These are phyloP conservation scores for Leccinum fallax DNA, from an alignment of 1,284 basidiomycete genomes.

Conservation along the genomic window DNA sequence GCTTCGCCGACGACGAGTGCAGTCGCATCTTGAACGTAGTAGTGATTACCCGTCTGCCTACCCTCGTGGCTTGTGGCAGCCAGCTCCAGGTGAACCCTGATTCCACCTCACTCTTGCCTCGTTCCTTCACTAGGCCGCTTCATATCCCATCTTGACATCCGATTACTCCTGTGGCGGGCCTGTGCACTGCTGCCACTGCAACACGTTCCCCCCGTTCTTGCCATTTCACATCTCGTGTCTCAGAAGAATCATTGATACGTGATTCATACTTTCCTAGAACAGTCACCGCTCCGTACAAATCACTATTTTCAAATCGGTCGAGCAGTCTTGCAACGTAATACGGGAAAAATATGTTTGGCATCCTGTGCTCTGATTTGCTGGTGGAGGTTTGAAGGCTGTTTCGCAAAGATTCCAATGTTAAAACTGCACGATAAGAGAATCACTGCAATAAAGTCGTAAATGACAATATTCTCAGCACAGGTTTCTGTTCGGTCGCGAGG, in stretches of 20 bases:
- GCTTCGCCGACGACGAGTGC: not conserved
- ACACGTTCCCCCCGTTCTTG: slow-evolving; percentile 16
- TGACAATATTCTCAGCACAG: not conserved
- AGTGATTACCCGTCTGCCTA: not conserved
- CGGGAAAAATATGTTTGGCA: not conserved
- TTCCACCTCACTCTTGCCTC: slow-evolving; percentile 23
- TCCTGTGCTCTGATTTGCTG: not conserved
- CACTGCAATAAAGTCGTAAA: not conserved
- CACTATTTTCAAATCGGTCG: not conserved
- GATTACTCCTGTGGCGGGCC: slow-evolving; percentile 2
- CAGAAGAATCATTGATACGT: not conserved
- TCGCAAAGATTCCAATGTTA: not conserved
- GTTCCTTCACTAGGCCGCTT: slow-evolving; percentile 3
- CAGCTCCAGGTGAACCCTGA: slow-evolving; percentile 2
- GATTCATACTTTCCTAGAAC: slow-evolving; percentile 1
- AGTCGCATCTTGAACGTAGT: not conserved
- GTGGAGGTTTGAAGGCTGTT: not conserved
- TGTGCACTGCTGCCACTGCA: not conserved
- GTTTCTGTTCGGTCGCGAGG: not conserved
- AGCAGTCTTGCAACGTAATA: not conserved
- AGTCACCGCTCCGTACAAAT: slow-evolving; percentile 2
- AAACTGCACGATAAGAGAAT: not conserved
- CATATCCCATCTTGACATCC: slow-evolving; percentile 20
- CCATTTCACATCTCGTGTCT: not conserved
- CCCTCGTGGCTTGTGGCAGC: not conserved